Evolutionary conservation across 2,329 filamentous ascomycete species (phyloP), one percentile per base, ranked within the genome.

Genomic region (Colletotrichum sp.): DNA sequence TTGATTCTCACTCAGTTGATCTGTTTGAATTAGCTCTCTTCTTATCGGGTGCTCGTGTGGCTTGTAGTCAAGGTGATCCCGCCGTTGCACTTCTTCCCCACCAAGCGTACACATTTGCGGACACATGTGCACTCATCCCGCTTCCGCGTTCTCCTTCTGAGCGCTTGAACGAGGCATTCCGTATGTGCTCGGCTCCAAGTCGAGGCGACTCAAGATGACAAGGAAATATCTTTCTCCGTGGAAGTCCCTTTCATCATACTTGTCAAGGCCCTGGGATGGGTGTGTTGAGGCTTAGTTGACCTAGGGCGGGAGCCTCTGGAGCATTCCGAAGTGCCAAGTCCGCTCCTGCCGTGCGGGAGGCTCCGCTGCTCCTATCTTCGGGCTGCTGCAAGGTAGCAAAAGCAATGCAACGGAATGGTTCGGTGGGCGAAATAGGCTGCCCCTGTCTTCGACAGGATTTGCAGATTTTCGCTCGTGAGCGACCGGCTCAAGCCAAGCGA

Each of bases 31-130:
- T 22, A 1, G n/a, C n/a, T 52, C 10, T 52, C 0, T 8, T 52
- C 43, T 22, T 52, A 52, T 52, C 0, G 0, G 1, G n/a, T 52
- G 43, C 0, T 22, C 43, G 0, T 13, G 3, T 48, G 43, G 43
- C 43, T 48, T 0, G 10, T 0, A 22, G 0, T 48, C 6, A 8
- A 3, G n/a, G 18, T 2, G 6, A 48, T 48, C 18, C 1, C 1
- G 9, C 1, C 18, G 39, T n/a, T 48, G 43, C 43, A 48, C 8
- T 43, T 18, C 36, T 18, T 39, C 16, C 15, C 7, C 36, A 9
- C 8, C 3, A 13, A 16, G 8, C 22, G 18, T 22, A 12, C n/a
- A 48, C 9, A 12, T n/a, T 18, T 22, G 43, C 43, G 18, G 9
- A 22, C 43, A 12, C 43, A 48, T 4, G 4, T 7, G 10, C 43